Evolutionary conservation across 257 asterid genomes (phyloP).

Genomic region (Solanum peruvianum): DNA sequence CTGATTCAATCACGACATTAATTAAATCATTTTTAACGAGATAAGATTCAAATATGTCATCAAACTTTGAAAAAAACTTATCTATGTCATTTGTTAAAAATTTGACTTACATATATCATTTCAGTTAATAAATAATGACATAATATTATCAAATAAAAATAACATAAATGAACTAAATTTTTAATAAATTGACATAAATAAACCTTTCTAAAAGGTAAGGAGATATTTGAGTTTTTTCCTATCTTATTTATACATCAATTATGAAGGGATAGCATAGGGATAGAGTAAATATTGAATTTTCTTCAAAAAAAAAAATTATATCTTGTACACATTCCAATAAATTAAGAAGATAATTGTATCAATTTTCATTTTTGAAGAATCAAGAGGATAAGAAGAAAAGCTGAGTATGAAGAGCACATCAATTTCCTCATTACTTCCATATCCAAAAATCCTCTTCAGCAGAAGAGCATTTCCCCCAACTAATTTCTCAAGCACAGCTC

Average conservation of each 20-base stretch:
- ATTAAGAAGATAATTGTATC: background rate
- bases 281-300: background rate
- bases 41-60: no score
- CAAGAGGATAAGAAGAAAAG: background rate
- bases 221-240: no score
- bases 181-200: no score
- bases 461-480: conserved; percentile 4
- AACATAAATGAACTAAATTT: no score
- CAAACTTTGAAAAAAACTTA: no score
- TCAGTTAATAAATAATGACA: background rate
- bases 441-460: conserved; percentile 6
- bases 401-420: conserved; percentile 17
- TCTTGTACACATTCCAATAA: background rate
- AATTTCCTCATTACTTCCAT: conserved; percentile 14
- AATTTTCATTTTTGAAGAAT: background rate
- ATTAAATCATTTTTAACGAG: no score
- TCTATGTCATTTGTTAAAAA: no score
- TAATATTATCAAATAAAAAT: no score
- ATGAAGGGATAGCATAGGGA: background rate
- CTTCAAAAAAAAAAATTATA: background rate
- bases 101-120: no score
- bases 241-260: background rate
- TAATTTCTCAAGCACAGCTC: background rate
- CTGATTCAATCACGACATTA: background rate
- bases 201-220: no score